A percentile compares a stretch with the other conserved stretches of the same genome.
phyloP scores from a whole-genome alignment of 768 basidiomycete genomes.

The Panaeolus papilionaceus region DNA sequence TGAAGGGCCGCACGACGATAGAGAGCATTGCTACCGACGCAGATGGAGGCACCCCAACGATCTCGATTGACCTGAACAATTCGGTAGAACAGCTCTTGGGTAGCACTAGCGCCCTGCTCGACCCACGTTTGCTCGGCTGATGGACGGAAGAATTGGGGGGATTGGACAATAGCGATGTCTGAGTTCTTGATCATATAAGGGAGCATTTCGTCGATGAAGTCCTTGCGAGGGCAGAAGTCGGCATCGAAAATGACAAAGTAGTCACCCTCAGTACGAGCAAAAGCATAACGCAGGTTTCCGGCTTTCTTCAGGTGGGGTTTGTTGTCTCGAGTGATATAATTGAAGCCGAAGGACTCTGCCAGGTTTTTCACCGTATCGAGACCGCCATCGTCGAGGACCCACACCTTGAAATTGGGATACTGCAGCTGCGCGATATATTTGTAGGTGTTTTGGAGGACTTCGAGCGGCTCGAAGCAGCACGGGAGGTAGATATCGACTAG shows the following conservation, averaged over 20 bases:
- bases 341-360: conserved; percentile 31
- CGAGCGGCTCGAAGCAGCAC: conserved; percentile 35
- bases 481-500: conserved; percentile 37
- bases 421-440: conserved; percentile 33
- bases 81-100: conserved; percentile 34
- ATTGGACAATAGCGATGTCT: conserved; percentile 35
- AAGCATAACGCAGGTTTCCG: conserved; percentile 35
- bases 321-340: conserved; percentile 34
- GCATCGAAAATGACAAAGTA: conserved; percentile 38
- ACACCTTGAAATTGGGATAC: conserved; percentile 34
- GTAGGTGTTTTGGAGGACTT: conserved; percentile 38
- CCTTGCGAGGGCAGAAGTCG: conserved; percentile 36
- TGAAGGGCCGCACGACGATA: conserved; percentile 33
- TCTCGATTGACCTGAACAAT: conserved; percentile 36
- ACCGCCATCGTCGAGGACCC: conserved; percentile 36
- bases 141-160: conserved; percentile 37
- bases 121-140: conserved; percentile 33
- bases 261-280: conserved; percentile 33
- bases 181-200: conserved; percentile 32
- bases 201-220: conserved; percentile 32
- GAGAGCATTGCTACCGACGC: conserved; percentile 35
- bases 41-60: conserved; percentile 33
- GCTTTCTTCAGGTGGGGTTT: conserved; percentile 36
- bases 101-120: conserved; percentile 35
- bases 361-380: conserved; percentile 30